Base-by-base conservation (phyloP, 148 eudicot species). In the Linanthus parryae region DNA sequence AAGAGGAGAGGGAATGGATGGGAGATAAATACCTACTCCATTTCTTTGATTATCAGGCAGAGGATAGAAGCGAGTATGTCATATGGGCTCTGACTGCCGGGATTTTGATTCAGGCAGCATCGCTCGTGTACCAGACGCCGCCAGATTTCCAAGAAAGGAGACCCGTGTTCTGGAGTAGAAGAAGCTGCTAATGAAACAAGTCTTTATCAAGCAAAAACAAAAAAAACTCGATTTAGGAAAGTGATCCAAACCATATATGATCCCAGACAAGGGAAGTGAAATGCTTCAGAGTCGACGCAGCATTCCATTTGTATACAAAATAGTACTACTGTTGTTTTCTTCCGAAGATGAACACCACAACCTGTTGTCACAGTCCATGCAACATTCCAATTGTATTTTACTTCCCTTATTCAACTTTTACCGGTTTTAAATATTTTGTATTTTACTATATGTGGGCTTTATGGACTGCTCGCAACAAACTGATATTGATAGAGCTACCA, bases 61-160 rank as follows among this genome's bases (percentile, higher is more conserved):
- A 65, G 23, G 30, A 66, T 25, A n/a, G n/a, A n/a, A 54, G 68
- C 11, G 53, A 59, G 17, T 81, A 68, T 44, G 61, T 76, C 14
- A 78, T 88, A 11, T 88, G 89, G 73, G 96, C 79, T 23, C 55
- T 88, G 15, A 88, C 96, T 52, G 96, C 96, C 56, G 96, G 83
- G 33, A 78, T 88, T 53, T 57, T 88, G 68, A 88, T 88, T 30
- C 61, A 58, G 31, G 68, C 69, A 50, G 96, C 96, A 29, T 73
- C 96, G 13, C n/a, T 88, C 47, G 92, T 88, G 52, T 84, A 69
- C 65, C 64, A 69, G 47, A 55, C 51, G 35, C 56, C 77, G 2
- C 85, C 92, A 7, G 81, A 67, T 7, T 88, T 88, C 58, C 63
- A 41, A 18, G 85, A 59, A 44, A 72, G 52, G 47, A 59, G 42